Conservation (phyloP, 2,329 filamentous ascomycete species). For the Alternaria viburni region DNA sequence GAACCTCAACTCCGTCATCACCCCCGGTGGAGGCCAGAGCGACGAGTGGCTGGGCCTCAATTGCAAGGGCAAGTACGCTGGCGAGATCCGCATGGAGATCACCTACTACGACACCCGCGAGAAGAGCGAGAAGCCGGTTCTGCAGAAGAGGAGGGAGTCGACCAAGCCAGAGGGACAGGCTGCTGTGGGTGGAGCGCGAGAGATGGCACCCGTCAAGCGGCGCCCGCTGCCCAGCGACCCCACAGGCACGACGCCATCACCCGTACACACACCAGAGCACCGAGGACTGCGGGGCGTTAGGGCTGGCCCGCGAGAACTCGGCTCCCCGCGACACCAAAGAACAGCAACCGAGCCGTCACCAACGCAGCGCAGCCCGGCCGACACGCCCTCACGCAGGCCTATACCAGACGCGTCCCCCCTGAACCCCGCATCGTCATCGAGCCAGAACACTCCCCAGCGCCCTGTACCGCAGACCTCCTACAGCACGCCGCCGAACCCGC, state of each 20-base stretch:
- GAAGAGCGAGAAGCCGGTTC: constrained; percentile 73
- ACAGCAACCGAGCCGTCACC: constrained; percentile 25
- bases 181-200: constrained; percentile 56
- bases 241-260: constrained; percentile 56
- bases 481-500: constrained; percentile 31
- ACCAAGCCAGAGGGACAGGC: constrained; percentile 46
- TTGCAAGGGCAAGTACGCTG: constrained; percentile 93
- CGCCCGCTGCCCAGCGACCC: constrained; percentile 84
- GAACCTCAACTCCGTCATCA: constrained; percentile 78
- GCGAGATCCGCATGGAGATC: constrained; percentile 91
- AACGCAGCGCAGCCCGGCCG: constrained; percentile 26
- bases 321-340: constrained; percentile 42
- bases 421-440: constrained; percentile 25
- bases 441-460: constrained; percentile 33
- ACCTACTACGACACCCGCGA: constrained; percentile 93
- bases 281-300: constrained; percentile 38
- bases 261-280: constrained; percentile 36
- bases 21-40: constrained; percentile 87
- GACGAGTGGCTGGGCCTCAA: constrained; percentile 90
- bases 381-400: constrained; percentile 38
- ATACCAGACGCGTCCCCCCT: constrained; percentile 35
- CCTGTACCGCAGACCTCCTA: constrained; percentile 32
- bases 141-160: constrained; percentile 59
- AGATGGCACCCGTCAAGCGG: constrained; percentile 74
- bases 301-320: constrained; percentile 43